phyloP scores from a whole-genome alignment of 2,329 filamentous ascomycete genomes.

The Coleophoma cylindrospora region DNA sequence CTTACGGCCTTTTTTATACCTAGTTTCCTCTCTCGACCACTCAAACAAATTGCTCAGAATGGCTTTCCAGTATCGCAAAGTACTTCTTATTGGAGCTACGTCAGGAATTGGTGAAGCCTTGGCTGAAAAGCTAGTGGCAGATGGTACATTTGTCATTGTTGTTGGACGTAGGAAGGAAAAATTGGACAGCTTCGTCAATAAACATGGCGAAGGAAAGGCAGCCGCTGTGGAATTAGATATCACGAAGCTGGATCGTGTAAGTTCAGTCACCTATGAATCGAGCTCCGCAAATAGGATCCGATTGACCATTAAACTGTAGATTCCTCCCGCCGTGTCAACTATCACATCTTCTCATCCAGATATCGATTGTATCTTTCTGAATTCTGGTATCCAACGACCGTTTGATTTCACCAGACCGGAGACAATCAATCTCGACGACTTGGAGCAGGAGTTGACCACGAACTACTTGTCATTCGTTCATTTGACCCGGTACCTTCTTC shows the following conservation, averaged over 20 bases:
- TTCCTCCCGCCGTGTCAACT: slow-evolving; percentile 18
- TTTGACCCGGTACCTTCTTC: slow-evolving; percentile 32
- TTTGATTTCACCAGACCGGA: slow-evolving; percentile 41
- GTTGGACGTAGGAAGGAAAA: slow-evolving; percentile 48
- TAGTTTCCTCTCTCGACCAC: too few species aligned
- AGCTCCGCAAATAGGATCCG: too few species aligned
- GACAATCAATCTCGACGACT: slow-evolving; percentile 30
- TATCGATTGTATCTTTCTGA: slow-evolving; percentile 52
- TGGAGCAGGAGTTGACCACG: slow-evolving; percentile 32
- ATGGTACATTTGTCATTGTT: slow-evolving; percentile 44
- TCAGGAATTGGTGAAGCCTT: slow-evolving; percentile 47
- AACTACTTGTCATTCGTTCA: slow-evolving; percentile 37
- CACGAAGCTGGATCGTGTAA: slow-evolving; percentile 32
- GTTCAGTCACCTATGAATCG: background rate
- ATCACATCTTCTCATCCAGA: slow-evolving; percentile 25
- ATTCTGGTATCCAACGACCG: slow-evolving; percentile 47
- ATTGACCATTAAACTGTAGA: too few species aligned
- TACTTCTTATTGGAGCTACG: slow-evolving; percentile 50
- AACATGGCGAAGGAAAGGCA: slow-evolving; percentile 36
- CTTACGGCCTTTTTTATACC: too few species aligned
- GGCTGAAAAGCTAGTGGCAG: slow-evolving; percentile 35
- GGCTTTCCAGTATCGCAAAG: slow-evolving; percentile 49
- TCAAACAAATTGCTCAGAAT: slow-evolving; percentile 24
- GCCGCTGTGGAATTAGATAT: slow-evolving; percentile 40
- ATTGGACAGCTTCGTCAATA: slow-evolving; percentile 41